Conservation (phyloP, 805 yeast species). For the Saccharomycopsis sp. region DNA sequence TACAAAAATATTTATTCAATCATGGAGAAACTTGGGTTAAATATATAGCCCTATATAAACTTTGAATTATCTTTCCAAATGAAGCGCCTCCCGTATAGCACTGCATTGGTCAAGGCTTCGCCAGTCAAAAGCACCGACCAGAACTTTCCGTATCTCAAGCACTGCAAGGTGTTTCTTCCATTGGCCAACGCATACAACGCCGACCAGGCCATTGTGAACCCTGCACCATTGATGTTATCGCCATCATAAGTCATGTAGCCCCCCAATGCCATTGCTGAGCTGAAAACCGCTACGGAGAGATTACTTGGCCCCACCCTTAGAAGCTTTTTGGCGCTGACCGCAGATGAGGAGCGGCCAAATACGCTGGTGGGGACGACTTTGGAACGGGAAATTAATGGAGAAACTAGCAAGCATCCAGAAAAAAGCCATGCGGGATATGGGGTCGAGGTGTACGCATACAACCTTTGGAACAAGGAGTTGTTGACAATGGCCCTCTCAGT, state of each 20-base stretch:
- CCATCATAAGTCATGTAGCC: constrained; percentile 71
- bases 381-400: constrained; percentile 29
- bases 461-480: constrained; percentile 1
- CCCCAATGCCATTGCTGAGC: constrained; percentile 54
- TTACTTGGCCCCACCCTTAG: constrained; percentile 30
- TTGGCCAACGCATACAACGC: constrained; percentile 63
- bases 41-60: no score
- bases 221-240: constrained; percentile 71
- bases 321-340: constrained; percentile 8
- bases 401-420: constrained; percentile 30
- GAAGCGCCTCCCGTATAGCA: constrained; percentile 58
- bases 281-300: constrained; percentile 44
- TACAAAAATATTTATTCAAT: no score
- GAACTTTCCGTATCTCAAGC: constrained; percentile 46
- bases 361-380: constrained; percentile 31
- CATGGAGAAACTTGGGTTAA: no score
- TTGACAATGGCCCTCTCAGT: background rate
- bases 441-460: constrained; percentile 30
- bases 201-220: constrained; percentile 77
- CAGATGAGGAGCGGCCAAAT: constrained; percentile 43
- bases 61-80: constrained; percentile 13
- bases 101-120: constrained; percentile 53
- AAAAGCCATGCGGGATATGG: constrained; percentile 41
- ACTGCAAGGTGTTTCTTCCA: constrained; percentile 47
- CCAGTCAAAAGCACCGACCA: constrained; percentile 53